phyloP scores from a whole-genome alignment of 352 stramenopile species.

The Pythium sukuiense region DNA sequence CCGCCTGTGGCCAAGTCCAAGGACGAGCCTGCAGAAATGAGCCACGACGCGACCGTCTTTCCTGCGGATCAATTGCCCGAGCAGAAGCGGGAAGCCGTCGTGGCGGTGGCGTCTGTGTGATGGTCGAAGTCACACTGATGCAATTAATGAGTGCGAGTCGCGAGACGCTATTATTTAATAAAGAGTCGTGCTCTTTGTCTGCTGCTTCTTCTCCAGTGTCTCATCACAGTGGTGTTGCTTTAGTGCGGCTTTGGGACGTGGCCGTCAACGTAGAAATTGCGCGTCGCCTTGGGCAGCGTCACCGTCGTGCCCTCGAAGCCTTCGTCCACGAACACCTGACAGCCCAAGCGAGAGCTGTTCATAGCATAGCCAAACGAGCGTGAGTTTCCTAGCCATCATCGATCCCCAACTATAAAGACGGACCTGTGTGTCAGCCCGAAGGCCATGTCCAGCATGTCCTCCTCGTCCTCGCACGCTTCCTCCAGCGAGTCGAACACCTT shows the following conservation, averaged over 20 bases:
- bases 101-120: not conserved
- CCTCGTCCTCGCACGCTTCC: conserved; percentile 95
- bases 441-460: conserved; percentile 99
- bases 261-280: conserved; percentile 99
- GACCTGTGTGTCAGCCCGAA: conserved; percentile 96
- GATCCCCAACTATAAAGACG: not conserved
- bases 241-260: conserved; percentile 97
- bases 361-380: not conserved
- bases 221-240: not conserved
- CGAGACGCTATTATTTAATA: conserved; percentile 7
- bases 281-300: conserved; percentile 93
- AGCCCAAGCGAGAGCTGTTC: conserved; percentile 87
- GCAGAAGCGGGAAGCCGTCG: not conserved
- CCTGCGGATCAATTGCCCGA: not conserved
- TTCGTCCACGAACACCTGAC: conserved; percentile 89
- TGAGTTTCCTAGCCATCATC: not conserved
- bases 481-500: conserved; percentile 91
- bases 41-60: not conserved
- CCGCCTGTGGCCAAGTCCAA: conserved; percentile 21
- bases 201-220: not conserved
- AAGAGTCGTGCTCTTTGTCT: not conserved
- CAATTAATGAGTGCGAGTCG: not conserved
- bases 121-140: conserved; percentile 6
- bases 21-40: not conserved
- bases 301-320: conserved; percentile 91